phyloP scores from a whole-genome alignment of 139 green algal genomes.

The Closterium sp. region DNA sequence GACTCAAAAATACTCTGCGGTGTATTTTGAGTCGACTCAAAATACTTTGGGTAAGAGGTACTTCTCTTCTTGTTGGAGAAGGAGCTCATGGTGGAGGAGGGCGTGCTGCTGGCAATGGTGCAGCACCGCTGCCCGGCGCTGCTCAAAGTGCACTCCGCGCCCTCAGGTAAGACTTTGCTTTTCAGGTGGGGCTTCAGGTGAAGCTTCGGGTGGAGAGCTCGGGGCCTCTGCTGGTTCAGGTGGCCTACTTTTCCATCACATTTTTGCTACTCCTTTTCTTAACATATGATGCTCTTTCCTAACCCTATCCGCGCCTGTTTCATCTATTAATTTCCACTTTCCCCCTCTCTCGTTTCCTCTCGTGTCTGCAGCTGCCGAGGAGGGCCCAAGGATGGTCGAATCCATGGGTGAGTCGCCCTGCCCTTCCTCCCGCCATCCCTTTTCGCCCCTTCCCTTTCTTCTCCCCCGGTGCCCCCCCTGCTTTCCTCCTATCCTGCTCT shows the following conservation, averaged over 20 bases:
- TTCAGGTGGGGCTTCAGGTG: too few relatives aligned
- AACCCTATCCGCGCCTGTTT: background rate
- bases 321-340: background rate
- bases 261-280: background rate
- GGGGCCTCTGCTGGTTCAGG: too few relatives aligned
- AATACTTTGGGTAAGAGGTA: too few relatives aligned
- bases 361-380: background rate
- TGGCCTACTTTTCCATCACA: background rate
- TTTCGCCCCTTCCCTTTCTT: background rate
- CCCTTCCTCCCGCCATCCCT: too few relatives aligned
- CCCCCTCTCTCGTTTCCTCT: background rate
- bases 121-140: slow-evolving; percentile 21
- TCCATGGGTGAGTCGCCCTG: background rate
- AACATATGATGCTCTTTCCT: background rate
- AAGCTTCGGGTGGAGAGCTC: too few relatives aligned
- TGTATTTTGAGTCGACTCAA: too few relatives aligned
- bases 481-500: background rate
- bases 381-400: background rate
- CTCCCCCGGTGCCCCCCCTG: background rate
- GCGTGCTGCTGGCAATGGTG: slow-evolving; percentile 39
- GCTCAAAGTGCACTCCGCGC: background rate
- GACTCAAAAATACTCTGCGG: too few relatives aligned
- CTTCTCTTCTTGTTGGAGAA: too few relatives aligned
- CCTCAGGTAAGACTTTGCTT: too few relatives aligned
- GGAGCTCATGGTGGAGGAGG: slow-evolving; percentile 48